Conservation (phyloP, 176 grass and related monocot genomes). For the Sorghum bicolor region DNA sequence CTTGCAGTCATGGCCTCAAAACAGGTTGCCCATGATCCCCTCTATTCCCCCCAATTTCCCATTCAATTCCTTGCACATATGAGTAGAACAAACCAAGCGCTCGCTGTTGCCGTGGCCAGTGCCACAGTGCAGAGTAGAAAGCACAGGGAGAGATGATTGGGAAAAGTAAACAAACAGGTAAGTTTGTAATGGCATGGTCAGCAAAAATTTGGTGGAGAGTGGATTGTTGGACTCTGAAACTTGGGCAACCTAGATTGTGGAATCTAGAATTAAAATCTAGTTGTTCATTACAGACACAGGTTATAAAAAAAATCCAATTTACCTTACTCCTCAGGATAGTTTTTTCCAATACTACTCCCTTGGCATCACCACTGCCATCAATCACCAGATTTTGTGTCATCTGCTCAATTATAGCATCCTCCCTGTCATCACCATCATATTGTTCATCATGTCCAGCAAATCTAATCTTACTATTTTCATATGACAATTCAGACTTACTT, state of each 20-base stretch:
- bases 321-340: conserved; percentile 55
- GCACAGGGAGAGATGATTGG: neutral
- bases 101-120: neutral
- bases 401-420: conserved; percentile 37
- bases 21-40: neutral
- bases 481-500: conserved; percentile 21
- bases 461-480: conserved; percentile 27
- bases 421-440: neutral
- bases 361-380: conserved; percentile 23
- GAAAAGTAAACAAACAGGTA: neutral
- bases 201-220: neutral
- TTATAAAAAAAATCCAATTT: conserved; percentile 23
- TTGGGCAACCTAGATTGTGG: neutral
- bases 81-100: neutral
- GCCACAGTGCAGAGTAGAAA: neutral
- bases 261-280: neutral
- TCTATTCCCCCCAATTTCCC: neutral
- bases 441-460: conserved; percentile 24
- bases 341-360: conserved; percentile 27
- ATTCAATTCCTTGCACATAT: neutral
- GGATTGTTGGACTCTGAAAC: neutral
- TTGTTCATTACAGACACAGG: neutral
- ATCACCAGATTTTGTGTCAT: conserved; percentile 25
- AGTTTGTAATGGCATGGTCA: neutral
- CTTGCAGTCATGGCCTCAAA: neutral